Evolutionary conservation across 2,329 filamentous ascomycete species (phyloP), one percentile per base, ranked within the genome.

Genomic region (Penicillium sp.): DNA sequence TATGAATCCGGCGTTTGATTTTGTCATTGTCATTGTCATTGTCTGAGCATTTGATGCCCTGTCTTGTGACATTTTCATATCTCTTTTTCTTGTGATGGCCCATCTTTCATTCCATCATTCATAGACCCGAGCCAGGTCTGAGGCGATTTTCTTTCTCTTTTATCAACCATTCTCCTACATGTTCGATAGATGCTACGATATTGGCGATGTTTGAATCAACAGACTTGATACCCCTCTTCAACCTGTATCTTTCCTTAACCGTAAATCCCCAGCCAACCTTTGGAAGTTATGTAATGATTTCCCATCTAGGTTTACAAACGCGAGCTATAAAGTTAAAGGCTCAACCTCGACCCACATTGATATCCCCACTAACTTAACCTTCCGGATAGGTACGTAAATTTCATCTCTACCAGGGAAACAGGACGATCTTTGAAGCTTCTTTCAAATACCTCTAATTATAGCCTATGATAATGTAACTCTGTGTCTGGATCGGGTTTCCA

Each of bases 161-260:
- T 46, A 47, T 52, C 48, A 28, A 8, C 7, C 27, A 28, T 28
- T 28, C 7, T 28, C 27, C 27, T 28, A 9, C 25, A 27, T 47
- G n/a, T 42, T 42, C 46, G 47, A 59, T 57, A 57, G 53, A 41
- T 48, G 50, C 47, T 51, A 56, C 46, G 53, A 49, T 60, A 54
- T 44, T 48, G 47, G 47, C 47, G 45, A 48, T 31, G 40, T 43
- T 42, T 46, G 37, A 49, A 55, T 54, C 47, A 56, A 61, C 59
- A 61, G 59, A 61, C 50, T 62, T 59, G 57, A 57, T 61, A 58
- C 53, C 64, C 46, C 54, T 68, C 24, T 46, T 33, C 10, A 48
- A 27, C 23, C 24, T 33, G 15, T 3, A n/a, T 3, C 32, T 8
- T 33, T 33, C 6, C 8, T 18, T 15, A 33, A 15, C 8, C 5